Conservation (phyloP, 164 flowering plant species). For the Piper betle region DNA sequence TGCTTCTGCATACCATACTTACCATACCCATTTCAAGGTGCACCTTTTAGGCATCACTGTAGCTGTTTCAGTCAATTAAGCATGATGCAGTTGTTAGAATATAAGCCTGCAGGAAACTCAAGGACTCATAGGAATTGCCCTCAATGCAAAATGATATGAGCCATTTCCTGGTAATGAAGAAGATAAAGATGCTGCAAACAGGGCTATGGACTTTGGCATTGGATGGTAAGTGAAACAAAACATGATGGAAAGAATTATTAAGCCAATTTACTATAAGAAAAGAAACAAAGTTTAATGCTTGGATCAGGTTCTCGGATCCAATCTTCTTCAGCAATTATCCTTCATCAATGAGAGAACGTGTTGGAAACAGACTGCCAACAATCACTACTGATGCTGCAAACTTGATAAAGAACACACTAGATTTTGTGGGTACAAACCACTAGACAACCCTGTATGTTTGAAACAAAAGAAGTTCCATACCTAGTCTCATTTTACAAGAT, state of each 20-base stretch:
- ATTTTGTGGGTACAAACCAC: slow-evolving; percentile 79
- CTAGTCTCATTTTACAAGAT: slow-evolving; percentile 49
- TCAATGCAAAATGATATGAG: slow-evolving; percentile 87
- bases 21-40: slow-evolving; percentile 70
- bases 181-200: slow-evolving; percentile 62
- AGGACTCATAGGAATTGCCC: slow-evolving; percentile 59
- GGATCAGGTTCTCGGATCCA: slow-evolving; percentile 86
- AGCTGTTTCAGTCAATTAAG: background rate
- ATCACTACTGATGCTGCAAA: slow-evolving; percentile 31
- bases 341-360: slow-evolving; percentile 50
- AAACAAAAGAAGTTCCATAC: slow-evolving; percentile 41
- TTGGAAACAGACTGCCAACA: slow-evolving; percentile 52
- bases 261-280: background rate
- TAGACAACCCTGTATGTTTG: slow-evolving; percentile 69
- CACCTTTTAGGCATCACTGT: background rate
- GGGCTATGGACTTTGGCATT: slow-evolving; percentile 68
- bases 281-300: background rate
- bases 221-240: slow-evolving; percentile 52
- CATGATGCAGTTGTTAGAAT: background rate
- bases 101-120: slow-evolving; percentile 34
- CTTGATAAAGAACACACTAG: slow-evolving; percentile 36
- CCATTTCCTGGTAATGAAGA: slow-evolving; percentile 50
- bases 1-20: slow-evolving; percentile 53
- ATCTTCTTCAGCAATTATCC: slow-evolving; percentile 75
- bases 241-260: background rate